phyloP scores from a whole-genome alignment of 78 protist genomes.

The Isochrysis galbana region DNA sequence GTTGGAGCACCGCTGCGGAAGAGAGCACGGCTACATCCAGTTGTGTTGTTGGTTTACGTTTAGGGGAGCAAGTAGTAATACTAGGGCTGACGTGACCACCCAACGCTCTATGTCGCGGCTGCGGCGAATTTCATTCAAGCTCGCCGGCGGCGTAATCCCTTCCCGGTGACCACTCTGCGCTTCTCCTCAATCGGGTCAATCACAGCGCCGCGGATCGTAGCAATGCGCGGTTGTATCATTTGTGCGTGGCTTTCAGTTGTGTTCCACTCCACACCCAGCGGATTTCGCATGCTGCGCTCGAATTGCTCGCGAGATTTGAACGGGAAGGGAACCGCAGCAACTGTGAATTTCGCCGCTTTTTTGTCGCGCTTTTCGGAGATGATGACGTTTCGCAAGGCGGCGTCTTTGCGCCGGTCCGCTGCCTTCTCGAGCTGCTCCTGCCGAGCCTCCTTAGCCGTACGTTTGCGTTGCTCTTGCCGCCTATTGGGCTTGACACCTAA shows the following conservation, averaged over 20 bases:
- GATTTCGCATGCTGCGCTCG: neutral
- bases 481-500: neutral
- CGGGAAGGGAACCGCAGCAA: conserved; percentile 14
- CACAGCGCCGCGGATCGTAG: neutral
- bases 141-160: too few relatives aligned
- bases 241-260: neutral
- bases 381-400: neutral
- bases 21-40: too few relatives aligned
- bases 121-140: too few relatives aligned
- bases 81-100: too few relatives aligned
- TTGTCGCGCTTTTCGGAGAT: conserved; percentile 16
- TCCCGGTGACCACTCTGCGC: too few relatives aligned
- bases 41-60: too few relatives aligned
- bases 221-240: too few relatives aligned
- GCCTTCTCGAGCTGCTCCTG: neutral
- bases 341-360: neutral
- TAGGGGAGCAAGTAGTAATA: too few relatives aligned
- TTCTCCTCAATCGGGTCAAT: neutral
- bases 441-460: neutral
- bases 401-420: neutral
- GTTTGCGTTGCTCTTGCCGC: too few relatives aligned
- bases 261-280: conserved; percentile 24
- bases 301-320: conserved; percentile 20
- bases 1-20: too few relatives aligned
- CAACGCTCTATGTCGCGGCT: too few relatives aligned